phyloP scores from a whole-genome alignment of 441 rosid species.

The Sinapis alba region DNA sequence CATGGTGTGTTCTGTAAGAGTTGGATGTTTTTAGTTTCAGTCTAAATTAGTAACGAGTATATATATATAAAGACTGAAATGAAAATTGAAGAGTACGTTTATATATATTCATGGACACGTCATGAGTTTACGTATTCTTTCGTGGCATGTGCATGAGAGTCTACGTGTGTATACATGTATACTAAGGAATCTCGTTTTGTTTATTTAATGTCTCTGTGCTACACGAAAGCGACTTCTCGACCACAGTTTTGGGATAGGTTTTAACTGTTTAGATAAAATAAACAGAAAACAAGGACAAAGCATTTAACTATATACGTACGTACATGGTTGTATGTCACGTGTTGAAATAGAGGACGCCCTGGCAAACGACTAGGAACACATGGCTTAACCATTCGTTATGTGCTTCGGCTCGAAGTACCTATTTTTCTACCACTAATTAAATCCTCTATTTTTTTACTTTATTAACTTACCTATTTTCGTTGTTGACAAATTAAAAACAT shows the following conservation, averaged over 20 bases:
- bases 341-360: constrained; percentile 4
- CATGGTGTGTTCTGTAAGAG: constrained; percentile 28
- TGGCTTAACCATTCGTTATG: constrained; percentile 15
- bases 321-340: constrained; percentile 13
- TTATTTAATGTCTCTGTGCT: constrained; percentile 19
- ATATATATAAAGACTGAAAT: neutral
- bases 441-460: neutral
- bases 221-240: constrained; percentile 35
- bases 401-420: constrained; percentile 35
- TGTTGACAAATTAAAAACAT: neutral
- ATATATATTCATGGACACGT: constrained; percentile 36
- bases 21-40: neutral
- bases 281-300: neutral
- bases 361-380: constrained; percentile 31
- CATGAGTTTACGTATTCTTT: constrained; percentile 23
- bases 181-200: constrained; percentile 28
- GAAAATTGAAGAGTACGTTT: constrained; percentile 10
- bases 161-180: constrained; percentile 32
- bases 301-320: neutral
- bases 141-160: constrained; percentile 34
- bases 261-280: neutral
- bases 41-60: neutral
- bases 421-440: constrained; percentile 23
- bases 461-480: neutral
- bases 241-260: constrained; percentile 27